These are phyloP conservation scores for Daedaleopsis sinensis DNA, from an alignment of 768 basidiomycete genomes.

Conservation along the genomic window DNA sequence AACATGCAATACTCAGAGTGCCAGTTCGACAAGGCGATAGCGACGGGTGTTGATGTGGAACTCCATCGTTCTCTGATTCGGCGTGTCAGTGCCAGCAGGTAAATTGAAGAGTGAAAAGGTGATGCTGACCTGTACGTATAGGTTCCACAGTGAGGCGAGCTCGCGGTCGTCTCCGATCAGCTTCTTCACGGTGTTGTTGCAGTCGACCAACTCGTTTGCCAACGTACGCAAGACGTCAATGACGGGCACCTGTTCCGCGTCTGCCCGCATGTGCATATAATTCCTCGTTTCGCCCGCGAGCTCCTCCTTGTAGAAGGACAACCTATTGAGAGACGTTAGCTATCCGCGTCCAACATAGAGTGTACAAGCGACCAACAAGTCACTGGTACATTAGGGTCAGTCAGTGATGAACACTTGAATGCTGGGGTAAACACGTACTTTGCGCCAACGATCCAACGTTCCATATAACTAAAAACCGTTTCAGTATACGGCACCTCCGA, in stretches of 20 bases:
- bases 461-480: conserved; percentile 2
- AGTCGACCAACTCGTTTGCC: conserved; percentile 12
- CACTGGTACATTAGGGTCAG: not conserved
- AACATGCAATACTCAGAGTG: no score
- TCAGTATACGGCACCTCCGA: not conserved
- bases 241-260: conserved; percentile 5
- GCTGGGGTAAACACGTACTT: conserved; percentile 3
- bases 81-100: no score
- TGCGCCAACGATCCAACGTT: conserved; percentile 11
- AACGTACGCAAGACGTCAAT: conserved; percentile 4
- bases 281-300: conserved; percentile 21
- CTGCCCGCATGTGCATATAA: conserved; percentile 20
- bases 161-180: not conserved
- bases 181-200: not conserved
- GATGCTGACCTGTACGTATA: not conserved
- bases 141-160: not conserved
- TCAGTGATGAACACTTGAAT: not conserved
- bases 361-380: conserved; percentile 5
- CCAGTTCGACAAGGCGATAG: conserved; percentile 4
- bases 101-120: no score
- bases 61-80: not conserved
- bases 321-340: not conserved
- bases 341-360: not conserved
- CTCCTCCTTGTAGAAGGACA: conserved; percentile 27
- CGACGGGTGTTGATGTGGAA: conserved; percentile 5